phyloP scores from a whole-genome alignment of 2,329 filamentous ascomycete genomes.

The Erysiphe pisi region DNA sequence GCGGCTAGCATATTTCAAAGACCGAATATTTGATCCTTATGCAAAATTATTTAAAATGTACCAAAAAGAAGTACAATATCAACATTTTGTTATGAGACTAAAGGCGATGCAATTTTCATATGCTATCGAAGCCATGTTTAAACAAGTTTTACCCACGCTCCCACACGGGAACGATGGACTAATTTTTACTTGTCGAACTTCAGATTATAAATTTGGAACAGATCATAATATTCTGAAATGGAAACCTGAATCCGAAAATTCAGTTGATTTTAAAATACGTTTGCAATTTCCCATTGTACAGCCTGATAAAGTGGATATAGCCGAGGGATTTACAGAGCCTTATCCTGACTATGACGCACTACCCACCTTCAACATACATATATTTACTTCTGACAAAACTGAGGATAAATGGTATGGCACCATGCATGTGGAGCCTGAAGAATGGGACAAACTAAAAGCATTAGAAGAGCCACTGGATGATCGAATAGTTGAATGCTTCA shows the following conservation, averaged over 20 bases:
- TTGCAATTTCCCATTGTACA: slow-evolving; percentile 65
- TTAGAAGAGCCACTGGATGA: slow-evolving; percentile 69
- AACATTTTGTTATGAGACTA: slow-evolving; percentile 72
- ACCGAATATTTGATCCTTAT: slow-evolving; percentile 64
- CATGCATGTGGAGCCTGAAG: slow-evolving; percentile 58
- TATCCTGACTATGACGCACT: slow-evolving; percentile 70
- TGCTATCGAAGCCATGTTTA: slow-evolving; percentile 85
- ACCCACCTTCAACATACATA: slow-evolving; percentile 61
- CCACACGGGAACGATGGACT: slow-evolving; percentile 92
- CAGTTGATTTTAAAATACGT: slow-evolving; percentile 76
- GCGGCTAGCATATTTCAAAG: slow-evolving; percentile 73
- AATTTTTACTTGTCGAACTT: slow-evolving; percentile 91
- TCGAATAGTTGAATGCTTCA: slow-evolving; percentile 78
- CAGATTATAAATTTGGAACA: slow-evolving; percentile 78
- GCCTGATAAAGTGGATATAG: slow-evolving; percentile 55
- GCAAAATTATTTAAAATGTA: slow-evolving; percentile 51
- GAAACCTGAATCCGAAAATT: slow-evolving; percentile 94
- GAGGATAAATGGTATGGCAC: slow-evolving; percentile 48
- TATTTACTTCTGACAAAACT: slow-evolving; percentile 52
- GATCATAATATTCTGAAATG: slow-evolving; percentile 93
- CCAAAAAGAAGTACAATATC: slow-evolving; percentile 57
- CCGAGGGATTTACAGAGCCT: slow-evolving; percentile 52
- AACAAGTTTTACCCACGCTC: slow-evolving; percentile 67
- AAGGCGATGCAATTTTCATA: slow-evolving; percentile 87
- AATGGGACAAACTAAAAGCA: slow-evolving; percentile 75